phyloP scores from a whole-genome alignment of 257 asterid genomes.

The Fraxinus pennsylvanica region DNA sequence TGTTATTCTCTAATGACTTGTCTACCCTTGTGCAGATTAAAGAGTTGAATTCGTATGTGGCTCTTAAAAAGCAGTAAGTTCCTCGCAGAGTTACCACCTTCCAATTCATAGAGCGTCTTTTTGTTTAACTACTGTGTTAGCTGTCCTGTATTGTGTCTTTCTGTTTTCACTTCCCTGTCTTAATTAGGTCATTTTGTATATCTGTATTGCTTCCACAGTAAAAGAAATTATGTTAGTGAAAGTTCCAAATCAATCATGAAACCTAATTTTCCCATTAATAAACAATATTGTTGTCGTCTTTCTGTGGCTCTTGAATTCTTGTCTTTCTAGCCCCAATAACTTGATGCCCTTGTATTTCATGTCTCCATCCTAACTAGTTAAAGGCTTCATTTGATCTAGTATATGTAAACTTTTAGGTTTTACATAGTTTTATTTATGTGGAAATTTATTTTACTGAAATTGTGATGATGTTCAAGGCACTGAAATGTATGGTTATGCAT shows the following conservation, averaged over 20 bases:
- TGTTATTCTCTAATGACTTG: constrained; percentile 22
- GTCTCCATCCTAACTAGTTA: neutral
- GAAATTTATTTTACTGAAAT: neutral
- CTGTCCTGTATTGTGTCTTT: neutral
- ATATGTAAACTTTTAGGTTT: neutral
- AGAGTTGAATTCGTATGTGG: constrained; percentile 94
- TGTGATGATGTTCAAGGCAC: neutral
- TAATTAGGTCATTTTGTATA: neutral
- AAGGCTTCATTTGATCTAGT: neutral
- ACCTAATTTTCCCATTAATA: neutral
- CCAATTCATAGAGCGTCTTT: constrained; percentile 4
- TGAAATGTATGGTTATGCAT: neutral
- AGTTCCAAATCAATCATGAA: constrained; percentile 7
- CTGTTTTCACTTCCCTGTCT: constrained; percentile 15
- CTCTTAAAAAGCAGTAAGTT: constrained; percentile 90
- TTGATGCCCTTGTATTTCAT: constrained; percentile 3
- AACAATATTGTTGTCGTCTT: constrained; percentile 9
- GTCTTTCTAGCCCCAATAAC: neutral
- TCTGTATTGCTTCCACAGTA: neutral
- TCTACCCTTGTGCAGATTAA: constrained; percentile 69
- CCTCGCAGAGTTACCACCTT: constrained; percentile 15
- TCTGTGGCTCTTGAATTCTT: constrained; percentile 1
- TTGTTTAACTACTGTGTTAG: constrained; percentile 3
- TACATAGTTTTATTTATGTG: neutral
- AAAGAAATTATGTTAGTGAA: constrained; percentile 15